Evolutionary conservation across 2,329 filamentous ascomycete species (phyloP).

Genomic region (Fusarium sp.): DNA sequence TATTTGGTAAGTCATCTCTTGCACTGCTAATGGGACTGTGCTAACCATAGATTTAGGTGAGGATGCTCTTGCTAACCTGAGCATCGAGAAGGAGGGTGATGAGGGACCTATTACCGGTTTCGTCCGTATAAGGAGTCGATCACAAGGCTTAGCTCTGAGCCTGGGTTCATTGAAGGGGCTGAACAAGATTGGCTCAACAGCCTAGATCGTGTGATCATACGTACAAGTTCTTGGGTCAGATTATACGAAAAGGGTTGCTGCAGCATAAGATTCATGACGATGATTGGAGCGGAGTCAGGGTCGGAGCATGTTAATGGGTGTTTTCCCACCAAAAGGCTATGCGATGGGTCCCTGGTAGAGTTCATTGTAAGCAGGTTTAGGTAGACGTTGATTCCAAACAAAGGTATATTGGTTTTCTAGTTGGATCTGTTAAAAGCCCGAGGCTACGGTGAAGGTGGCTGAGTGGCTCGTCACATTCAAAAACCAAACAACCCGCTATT

Average conservation of each 20-base stretch:
- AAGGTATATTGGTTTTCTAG: slow-evolving; percentile 34
- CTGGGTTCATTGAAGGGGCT: slow-evolving; percentile 93
- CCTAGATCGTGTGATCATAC: slow-evolving; percentile 35
- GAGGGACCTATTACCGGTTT: slow-evolving; percentile 96
- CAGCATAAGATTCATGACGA: slow-evolving; percentile 44
- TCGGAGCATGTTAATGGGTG: slow-evolving; percentile 47
- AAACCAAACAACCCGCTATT: slow-evolving; percentile 9
- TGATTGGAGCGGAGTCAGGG: slow-evolving; percentile 45
- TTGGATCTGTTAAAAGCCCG: slow-evolving; percentile 1
- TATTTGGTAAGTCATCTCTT: slow-evolving; percentile 81
- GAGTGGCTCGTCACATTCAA: neutral
- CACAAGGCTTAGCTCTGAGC: slow-evolving; percentile 92
- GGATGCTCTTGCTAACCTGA: slow-evolving; percentile 96
- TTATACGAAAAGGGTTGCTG: slow-evolving; percentile 27
- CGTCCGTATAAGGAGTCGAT: slow-evolving; percentile 96
- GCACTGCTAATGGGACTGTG: neutral
- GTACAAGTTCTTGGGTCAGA: slow-evolving; percentile 23
- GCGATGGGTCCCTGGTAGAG: slow-evolving; percentile 44
- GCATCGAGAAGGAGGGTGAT: slow-evolving; percentile 96
- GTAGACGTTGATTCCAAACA: slow-evolving; percentile 44
- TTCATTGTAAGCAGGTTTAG: slow-evolving; percentile 45
- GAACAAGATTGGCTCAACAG: slow-evolving; percentile 73
- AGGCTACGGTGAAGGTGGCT: slow-evolving; percentile 1
- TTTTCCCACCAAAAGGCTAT: slow-evolving; percentile 47
- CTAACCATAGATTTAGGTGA: slow-evolving; percentile 71